Evolutionary conservation across 164 flowering plant species (phyloP), one percentile per base, ranked within the genome.

Genomic region (Annona squamosa): DNA sequence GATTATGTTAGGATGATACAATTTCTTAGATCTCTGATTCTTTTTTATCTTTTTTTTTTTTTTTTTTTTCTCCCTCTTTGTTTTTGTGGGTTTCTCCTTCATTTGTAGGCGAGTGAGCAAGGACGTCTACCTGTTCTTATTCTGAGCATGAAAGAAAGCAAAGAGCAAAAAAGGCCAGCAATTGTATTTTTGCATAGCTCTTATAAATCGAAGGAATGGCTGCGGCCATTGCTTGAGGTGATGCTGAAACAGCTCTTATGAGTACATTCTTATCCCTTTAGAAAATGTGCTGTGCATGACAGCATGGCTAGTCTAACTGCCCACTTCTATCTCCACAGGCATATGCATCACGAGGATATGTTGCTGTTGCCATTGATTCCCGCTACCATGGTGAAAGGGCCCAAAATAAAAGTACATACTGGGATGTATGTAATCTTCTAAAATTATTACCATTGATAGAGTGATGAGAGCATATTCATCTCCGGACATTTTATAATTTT

Each of bases 361-460:
- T 96, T 68, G 83, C 98, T 47, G 84, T 96, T 77, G 93, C 91
- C 26, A 83, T 96, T 76, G 99, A 96, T 87, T 93, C 99, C 52
- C 94, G 99, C 67, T 96, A 96, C 79, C 98, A 96, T 81, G 99
- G 99, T 73, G 99, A 93, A 84, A 88, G 99, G 67, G 99, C 99
- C 52, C 80, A 48, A 46, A 84, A 19, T 74, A 37, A 68, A 71
- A 90, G 92, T 56, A 86, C 97, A 19, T 95, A 95, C 72, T 77
- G 72, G 79, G 98, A 91, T 74, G 99, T 95, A 70, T 56, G 80
- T 68, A 62, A 48, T 71, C 44, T 18, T 71, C 46, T 16, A 45
- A 17, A 3, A 1, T 0, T 52, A 48, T 46, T 46, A 48, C 42
- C 45, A 3, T 41, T 43, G 1, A 2, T 66, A 41, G 68, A 37